phyloP scores from a whole-genome alignment of 306 rosid species.

The Malus asiatica region DNA sequence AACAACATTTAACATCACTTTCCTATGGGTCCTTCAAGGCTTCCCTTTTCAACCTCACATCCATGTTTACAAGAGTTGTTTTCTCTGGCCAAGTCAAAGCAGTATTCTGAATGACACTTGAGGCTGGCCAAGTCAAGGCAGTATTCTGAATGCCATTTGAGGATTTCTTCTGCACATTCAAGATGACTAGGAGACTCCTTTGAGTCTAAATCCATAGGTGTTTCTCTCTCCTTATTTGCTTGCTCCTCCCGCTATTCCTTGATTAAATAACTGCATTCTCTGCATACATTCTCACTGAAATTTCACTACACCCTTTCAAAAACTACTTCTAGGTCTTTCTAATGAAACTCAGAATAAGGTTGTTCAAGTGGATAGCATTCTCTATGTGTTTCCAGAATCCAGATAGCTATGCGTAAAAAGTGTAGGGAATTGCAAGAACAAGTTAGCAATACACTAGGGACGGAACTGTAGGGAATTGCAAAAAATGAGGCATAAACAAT shows the following conservation, averaged over 20 bases:
- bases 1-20: not conserved
- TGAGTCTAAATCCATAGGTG: not conserved
- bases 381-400: not conserved
- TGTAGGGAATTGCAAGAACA: conserved; percentile 18
- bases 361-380: not conserved
- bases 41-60: not conserved
- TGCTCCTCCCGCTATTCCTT: not conserved
- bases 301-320: not conserved
- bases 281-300: not conserved
- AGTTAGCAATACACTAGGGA: conserved; percentile 20
- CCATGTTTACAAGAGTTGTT: not conserved
- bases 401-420: not conserved
- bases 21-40: not conserved
- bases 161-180: not conserved
- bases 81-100: not conserved
- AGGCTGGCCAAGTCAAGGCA: not conserved
- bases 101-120: not conserved
- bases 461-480: not conserved
- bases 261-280: not conserved
- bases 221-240: not conserved
- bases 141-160: not conserved
- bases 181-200: not conserved
- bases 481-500: conserved; percentile 1
- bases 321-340: not conserved
- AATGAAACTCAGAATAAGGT: not conserved